Percentiles rank a stretch among this genome's conserved stretches.
These are phyloP conservation scores for Candida piceae DNA, from an alignment of 805 yeast genomes.

Conservation along the genomic window DNA sequence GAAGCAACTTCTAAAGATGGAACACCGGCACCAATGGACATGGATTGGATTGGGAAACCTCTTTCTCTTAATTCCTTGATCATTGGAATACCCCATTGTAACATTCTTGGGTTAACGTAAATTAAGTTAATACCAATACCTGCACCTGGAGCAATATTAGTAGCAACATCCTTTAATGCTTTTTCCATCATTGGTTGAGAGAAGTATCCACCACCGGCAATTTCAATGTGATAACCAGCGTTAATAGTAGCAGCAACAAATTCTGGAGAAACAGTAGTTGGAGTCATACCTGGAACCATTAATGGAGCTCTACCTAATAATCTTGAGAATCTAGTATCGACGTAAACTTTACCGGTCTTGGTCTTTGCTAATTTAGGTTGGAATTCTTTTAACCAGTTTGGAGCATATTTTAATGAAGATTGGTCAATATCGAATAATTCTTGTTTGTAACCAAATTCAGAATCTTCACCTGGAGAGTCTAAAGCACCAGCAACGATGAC, in stretches of 20 bases:
- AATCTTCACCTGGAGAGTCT: slow-evolving; percentile 59
- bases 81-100: slow-evolving; percentile 98
- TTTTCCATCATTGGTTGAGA: slow-evolving; percentile 59
- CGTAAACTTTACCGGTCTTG: slow-evolving; percentile 65
- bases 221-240: slow-evolving; percentile 95
- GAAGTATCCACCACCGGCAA: slow-evolving; percentile 99
- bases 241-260: slow-evolving; percentile 91
- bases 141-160: slow-evolving; percentile 70
- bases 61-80: slow-evolving; percentile 80
- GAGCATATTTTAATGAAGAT: slow-evolving; percentile 68
- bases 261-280: slow-evolving; percentile 91
- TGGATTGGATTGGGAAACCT: slow-evolving; percentile 94
- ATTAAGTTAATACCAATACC: slow-evolving; percentile 90
- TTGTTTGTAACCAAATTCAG: slow-evolving; percentile 93
- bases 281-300: slow-evolving; percentile 99
- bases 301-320: slow-evolving; percentile 92
- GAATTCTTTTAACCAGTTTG: slow-evolving; percentile 86
- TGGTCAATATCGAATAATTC: slow-evolving; percentile 77
- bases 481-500: slow-evolving; percentile 90
- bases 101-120: slow-evolving; percentile 94
- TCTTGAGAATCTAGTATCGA: slow-evolving; percentile 91
- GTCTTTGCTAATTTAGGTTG: slow-evolving; percentile 83
- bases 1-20: slow-evolving; percentile 96
- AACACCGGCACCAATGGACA: slow-evolving; percentile 99
- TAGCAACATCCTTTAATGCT: slow-evolving; percentile 73